phyloP scores from a whole-genome alignment of 768 basidiomycete species.

The Naganishia onofrii region DNA sequence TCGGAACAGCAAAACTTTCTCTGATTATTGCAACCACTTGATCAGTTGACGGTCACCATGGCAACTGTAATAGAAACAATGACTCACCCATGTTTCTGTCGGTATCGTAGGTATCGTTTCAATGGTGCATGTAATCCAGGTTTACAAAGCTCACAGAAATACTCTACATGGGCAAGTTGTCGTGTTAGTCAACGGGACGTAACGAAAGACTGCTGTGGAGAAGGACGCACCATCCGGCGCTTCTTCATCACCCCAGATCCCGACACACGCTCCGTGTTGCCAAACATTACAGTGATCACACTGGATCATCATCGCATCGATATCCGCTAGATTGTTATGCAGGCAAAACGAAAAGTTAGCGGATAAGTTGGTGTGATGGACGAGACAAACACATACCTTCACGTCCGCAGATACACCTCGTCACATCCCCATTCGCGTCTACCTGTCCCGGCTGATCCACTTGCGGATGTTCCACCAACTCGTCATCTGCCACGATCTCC shows the following conservation, averaged over 20 bases:
- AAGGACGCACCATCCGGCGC: slow-evolving; percentile 50
- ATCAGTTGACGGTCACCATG: slow-evolving; percentile 2
- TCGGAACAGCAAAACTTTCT: slow-evolving; percentile 30
- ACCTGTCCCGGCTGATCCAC: slow-evolving; percentile 33
- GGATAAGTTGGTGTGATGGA: slow-evolving; percentile 18
- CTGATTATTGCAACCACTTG: slow-evolving; percentile 1
- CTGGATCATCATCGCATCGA: slow-evolving; percentile 92
- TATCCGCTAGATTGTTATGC: slow-evolving; percentile 52
- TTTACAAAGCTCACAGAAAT: slow-evolving; percentile 89
- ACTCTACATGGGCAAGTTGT: slow-evolving; percentile 59
- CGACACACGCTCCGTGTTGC: slow-evolving; percentile 98
- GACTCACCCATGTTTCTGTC: slow-evolving; percentile 64
- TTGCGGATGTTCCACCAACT: slow-evolving; percentile 18
- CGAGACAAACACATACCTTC: slow-evolving; percentile 37
- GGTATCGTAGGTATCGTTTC: slow-evolving; percentile 44
- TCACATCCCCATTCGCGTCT: slow-evolving; percentile 39
- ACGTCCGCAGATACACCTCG: slow-evolving; percentile 43
- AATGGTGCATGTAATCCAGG: slow-evolving; percentile 81
- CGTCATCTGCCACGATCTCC: slow-evolving; percentile 23
- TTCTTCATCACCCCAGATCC: slow-evolving; percentile 62
- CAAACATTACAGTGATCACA: slow-evolving; percentile 96
- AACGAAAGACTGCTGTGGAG: not conserved
- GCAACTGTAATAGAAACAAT: not conserved
- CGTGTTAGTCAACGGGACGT: slow-evolving; percentile 56
- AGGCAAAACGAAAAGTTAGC: not conserved